Conservation (phyloP, 805 yeast genomes). For the Komagataella kurtzmanii region DNA sequence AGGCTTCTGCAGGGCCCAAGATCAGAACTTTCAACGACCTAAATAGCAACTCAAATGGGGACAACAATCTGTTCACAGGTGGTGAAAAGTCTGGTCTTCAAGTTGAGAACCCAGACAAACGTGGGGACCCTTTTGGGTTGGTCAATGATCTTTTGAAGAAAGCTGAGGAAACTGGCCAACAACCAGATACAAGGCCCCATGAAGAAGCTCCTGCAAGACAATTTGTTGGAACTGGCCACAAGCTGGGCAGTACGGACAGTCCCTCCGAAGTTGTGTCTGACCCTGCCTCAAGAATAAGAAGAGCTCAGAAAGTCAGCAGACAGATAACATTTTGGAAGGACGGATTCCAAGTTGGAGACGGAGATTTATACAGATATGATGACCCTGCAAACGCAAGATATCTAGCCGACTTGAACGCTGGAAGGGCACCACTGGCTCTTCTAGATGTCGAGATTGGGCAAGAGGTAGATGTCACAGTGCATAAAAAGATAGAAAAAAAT, state of each 20-base stretch:
- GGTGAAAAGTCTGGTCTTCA: slow-evolving; percentile 70
- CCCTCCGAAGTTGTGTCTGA: slow-evolving; percentile 18
- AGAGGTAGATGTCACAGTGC: slow-evolving; percentile 86
- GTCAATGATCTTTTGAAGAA: slow-evolving; percentile 49
- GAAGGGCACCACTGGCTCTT: slow-evolving; percentile 80
- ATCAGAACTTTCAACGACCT: slow-evolving; percentile 19
- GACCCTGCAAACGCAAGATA: slow-evolving; percentile 81
- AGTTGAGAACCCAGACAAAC: slow-evolving; percentile 57
- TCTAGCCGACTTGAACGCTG: slow-evolving; percentile 69
- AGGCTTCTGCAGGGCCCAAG: slow-evolving; percentile 1
- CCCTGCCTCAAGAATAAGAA: slow-evolving; percentile 13
- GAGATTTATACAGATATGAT: slow-evolving; percentile 73
- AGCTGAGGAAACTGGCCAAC: slow-evolving; percentile 50
- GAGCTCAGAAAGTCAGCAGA: slow-evolving; percentile 46
- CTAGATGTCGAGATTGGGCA: slow-evolving; percentile 81
- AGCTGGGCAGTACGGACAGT: slow-evolving; percentile 32
- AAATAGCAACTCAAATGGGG: slow-evolving; percentile 18
- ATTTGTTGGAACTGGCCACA: slow-evolving; percentile 39
- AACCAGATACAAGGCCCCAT: slow-evolving; percentile 21
- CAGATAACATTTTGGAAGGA: slow-evolving; percentile 92
- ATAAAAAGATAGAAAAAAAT: slow-evolving; percentile 68
- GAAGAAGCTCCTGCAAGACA: slow-evolving; percentile 11
- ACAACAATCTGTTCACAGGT: slow-evolving; percentile 33
- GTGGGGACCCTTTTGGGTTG: slow-evolving; percentile 23
- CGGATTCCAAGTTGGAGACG: slow-evolving; percentile 93